These are phyloP conservation scores for Coprinopsis cinerea DNA, from an alignment of 768 basidiomycete species.

Conservation along the genomic window DNA sequence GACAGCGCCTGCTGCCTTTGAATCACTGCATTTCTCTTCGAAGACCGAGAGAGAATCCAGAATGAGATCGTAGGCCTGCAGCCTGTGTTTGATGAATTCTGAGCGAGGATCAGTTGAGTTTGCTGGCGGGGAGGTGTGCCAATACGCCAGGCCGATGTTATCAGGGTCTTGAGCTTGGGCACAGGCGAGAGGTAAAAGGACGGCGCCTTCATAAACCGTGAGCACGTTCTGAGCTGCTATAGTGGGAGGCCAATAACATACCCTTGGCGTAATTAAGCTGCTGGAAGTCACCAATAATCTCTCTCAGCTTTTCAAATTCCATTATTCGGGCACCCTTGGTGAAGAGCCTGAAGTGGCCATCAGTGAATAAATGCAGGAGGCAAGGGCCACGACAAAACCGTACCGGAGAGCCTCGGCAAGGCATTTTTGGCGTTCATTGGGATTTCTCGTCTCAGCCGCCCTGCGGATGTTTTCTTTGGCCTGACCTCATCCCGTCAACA, in stretches of 20 bases:
- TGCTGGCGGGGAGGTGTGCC: constrained; percentile 52
- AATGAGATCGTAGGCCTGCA: constrained; percentile 76
- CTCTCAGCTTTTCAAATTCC: constrained; percentile 76
- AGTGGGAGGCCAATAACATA: constrained; percentile 20
- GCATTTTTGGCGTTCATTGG: constrained; percentile 68
- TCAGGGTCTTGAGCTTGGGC: constrained; percentile 76
- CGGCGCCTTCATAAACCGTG: constrained; percentile 49
- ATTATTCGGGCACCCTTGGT: constrained; percentile 82
- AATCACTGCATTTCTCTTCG: constrained; percentile 53
- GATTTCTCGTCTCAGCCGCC: constrained; percentile 75
- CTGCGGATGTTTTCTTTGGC: constrained; percentile 92
- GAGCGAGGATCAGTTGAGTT: constrained; percentile 49
- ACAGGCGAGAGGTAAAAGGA: constrained; percentile 81
- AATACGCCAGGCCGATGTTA: constrained; percentile 69
- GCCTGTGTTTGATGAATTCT: constrained; percentile 52
- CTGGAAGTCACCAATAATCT: constrained; percentile 87
- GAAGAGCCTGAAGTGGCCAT: constrained; percentile 42
- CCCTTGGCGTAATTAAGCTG: constrained; percentile 80
- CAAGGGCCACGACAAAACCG: constrained; percentile 14
- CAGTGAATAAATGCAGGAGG: constrained; percentile 32
- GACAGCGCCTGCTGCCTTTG: constrained; percentile 19
- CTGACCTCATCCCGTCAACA: constrained; percentile 43
- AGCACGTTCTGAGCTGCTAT: not conserved
- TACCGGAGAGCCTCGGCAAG: constrained; percentile 86
- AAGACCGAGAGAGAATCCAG: constrained; percentile 77